Conservation (phyloP, 768 basidiomycete species). For the Boletus pseudo-olivaceus region DNA sequence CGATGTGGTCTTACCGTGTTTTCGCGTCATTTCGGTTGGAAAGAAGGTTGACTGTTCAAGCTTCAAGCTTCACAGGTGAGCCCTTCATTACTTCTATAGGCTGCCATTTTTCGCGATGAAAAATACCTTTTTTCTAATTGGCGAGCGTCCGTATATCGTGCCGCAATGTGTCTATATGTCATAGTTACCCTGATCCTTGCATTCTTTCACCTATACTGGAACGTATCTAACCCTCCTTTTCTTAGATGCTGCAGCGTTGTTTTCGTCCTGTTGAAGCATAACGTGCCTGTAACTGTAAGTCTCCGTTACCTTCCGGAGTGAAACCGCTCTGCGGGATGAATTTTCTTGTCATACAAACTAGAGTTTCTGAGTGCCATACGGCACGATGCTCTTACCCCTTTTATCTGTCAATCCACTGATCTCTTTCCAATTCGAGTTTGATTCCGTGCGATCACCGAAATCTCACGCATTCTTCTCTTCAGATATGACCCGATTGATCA, state of each 20-base stretch:
- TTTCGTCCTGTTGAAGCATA: not conserved
- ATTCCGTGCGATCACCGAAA: not conserved
- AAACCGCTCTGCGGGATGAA: constrained; percentile 46
- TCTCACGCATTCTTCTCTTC: not conserved
- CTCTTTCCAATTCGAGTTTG: constrained; percentile 1
- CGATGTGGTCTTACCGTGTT: too few relatives aligned
- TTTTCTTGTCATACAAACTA: constrained; percentile 73
- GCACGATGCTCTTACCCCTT: constrained; percentile 63
- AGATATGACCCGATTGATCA: not conserved
- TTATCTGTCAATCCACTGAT: constrained; percentile 68
- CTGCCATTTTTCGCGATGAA: constrained; percentile 46
- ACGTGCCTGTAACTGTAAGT: constrained; percentile 3
- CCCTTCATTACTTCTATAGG: not conserved
- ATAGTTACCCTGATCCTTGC: constrained; percentile 89
- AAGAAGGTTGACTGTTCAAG: not conserved
- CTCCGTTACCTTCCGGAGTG: not conserved
- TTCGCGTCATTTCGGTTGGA: not conserved
- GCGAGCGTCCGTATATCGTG: constrained; percentile 48
- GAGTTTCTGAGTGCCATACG: constrained; percentile 77
- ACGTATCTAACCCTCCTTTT: constrained; percentile 6
- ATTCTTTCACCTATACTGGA: not conserved
- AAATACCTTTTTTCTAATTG: constrained; percentile 34
- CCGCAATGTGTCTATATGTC: constrained; percentile 65
- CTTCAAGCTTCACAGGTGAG: constrained; percentile 9
- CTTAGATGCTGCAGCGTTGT: not conserved